These are phyloP conservation scores for Polytrichum formosum DNA, from an alignment of 225 moss, liverwort and hornwort species.

Conservation along the genomic window DNA sequence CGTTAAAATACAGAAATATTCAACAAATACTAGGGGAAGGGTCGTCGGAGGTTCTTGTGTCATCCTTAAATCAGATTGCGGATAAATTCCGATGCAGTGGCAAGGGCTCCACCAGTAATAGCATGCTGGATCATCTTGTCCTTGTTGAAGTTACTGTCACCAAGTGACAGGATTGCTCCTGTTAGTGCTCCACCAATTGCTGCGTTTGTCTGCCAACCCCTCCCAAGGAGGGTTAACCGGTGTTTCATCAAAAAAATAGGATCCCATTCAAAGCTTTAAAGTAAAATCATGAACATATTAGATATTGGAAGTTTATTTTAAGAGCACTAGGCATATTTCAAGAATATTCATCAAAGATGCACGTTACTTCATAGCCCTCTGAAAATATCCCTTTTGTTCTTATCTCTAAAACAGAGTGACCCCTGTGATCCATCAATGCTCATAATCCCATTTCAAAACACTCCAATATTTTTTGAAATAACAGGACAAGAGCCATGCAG, in stretches of 20 bases:
- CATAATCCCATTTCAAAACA: neutral
- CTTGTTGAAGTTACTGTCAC: slow-evolving; percentile 29
- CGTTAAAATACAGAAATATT: slow-evolving; percentile 16
- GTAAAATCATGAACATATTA: too few species aligned
- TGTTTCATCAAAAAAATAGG: too few species aligned
- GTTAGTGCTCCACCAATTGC: slow-evolving; percentile 55
- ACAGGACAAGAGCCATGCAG: too few species aligned
- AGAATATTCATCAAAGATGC: too few species aligned
- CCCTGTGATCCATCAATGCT: neutral
- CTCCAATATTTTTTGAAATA: neutral
- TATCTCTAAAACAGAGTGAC: neutral
- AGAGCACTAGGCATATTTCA: too few species aligned
- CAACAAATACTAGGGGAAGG: slow-evolving; percentile 4
- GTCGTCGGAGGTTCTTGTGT: too few species aligned
- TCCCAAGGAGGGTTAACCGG: neutral
- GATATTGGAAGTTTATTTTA: too few species aligned
- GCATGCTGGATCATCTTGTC: slow-evolving; percentile 46
- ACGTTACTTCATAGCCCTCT: too few species aligned
- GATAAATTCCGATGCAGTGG: slow-evolving; percentile 49
- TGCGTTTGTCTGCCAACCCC: slow-evolving; percentile 39
- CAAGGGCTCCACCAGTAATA: slow-evolving; percentile 46
- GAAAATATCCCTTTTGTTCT: too few species aligned
- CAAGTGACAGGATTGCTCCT: slow-evolving; percentile 40
- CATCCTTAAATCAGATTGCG: slow-evolving; percentile 37
- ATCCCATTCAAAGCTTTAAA: too few species aligned